phyloP scores from a whole-genome alignment of 305 asterid genomes.

The Fraxinus greggii region DNA sequence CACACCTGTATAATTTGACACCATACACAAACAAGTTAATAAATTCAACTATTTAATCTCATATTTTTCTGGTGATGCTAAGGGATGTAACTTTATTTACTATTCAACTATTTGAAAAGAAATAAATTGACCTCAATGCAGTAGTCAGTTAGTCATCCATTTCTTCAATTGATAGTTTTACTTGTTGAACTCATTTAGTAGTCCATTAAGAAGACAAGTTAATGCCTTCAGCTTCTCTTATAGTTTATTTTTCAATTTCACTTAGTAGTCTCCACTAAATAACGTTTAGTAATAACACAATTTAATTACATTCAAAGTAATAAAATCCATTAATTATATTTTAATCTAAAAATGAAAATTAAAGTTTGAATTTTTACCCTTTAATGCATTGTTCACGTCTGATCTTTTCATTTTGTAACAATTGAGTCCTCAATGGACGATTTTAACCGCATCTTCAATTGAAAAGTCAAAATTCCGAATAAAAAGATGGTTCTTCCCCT shows the following conservation, averaged over 20 bases:
- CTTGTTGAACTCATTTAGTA: not conserved
- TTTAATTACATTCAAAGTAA: not conserved
- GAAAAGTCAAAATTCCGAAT: too few species aligned
- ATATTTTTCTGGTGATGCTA: too few species aligned
- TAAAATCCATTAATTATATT: not conserved
- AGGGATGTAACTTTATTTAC: too few species aligned
- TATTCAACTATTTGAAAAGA: not conserved
- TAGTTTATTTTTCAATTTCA: not conserved
- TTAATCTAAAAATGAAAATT: too few species aligned
- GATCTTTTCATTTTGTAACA: not conserved
- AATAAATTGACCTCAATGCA: not conserved
- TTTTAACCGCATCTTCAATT: not conserved
- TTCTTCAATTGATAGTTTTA: not conserved
- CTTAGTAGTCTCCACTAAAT: not conserved
- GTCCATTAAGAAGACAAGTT: not conserved
- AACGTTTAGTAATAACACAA: not conserved
- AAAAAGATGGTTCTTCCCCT: too few species aligned
- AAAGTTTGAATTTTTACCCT: not conserved
- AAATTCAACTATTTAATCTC: not conserved
- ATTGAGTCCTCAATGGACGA: not conserved
- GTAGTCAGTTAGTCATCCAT: not conserved
- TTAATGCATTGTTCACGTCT: not conserved
- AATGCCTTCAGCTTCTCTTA: not conserved
- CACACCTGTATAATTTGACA: too few species aligned
- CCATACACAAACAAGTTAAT: not conserved